phyloP scores from a whole-genome alignment of 208 protist genomes.

The Leptomonas pyrrhocoris region DNA sequence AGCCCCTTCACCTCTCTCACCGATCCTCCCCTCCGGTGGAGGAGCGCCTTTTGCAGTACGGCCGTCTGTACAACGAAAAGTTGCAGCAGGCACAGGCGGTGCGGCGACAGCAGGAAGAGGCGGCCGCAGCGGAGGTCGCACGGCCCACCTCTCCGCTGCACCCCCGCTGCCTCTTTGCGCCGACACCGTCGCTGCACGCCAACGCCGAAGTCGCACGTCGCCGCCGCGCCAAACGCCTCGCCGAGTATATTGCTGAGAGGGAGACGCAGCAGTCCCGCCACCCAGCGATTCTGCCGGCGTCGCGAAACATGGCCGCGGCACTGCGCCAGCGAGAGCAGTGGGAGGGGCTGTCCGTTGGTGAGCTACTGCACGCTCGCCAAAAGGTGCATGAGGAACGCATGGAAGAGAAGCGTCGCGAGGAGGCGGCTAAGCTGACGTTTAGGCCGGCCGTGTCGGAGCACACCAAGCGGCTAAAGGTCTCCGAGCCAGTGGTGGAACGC shows the following conservation, averaged over 20 bases:
- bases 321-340: constrained; percentile 19
- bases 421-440: constrained; percentile 34
- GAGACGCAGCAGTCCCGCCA: constrained; percentile 2
- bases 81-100: constrained; percentile 14
- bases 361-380: constrained; percentile 27
- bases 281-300: constrained; percentile 26
- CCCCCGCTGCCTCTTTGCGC: constrained; percentile 6
- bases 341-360: constrained; percentile 15
- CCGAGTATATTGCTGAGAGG: background rate
- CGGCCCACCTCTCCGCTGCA: background rate
- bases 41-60: constrained; percentile 53
- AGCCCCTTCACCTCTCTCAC: background rate
- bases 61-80: constrained; percentile 29
- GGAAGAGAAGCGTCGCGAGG: constrained; percentile 16
- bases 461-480: constrained; percentile 11
- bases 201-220: constrained; percentile 20
- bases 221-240: constrained; percentile 16
- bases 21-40: constrained; percentile 30
- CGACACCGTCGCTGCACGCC: constrained; percentile 25
- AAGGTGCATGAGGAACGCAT: constrained; percentile 14
- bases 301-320: constrained; percentile 30
- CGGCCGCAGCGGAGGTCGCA: background rate
- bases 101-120: constrained; percentile 3
- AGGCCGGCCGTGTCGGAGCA: constrained; percentile 35
- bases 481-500: constrained; percentile 33